These are phyloP conservation scores for Dioscorea cayenensis DNA, from an alignment of 116 monocot genomes.

Conservation along the genomic window DNA sequence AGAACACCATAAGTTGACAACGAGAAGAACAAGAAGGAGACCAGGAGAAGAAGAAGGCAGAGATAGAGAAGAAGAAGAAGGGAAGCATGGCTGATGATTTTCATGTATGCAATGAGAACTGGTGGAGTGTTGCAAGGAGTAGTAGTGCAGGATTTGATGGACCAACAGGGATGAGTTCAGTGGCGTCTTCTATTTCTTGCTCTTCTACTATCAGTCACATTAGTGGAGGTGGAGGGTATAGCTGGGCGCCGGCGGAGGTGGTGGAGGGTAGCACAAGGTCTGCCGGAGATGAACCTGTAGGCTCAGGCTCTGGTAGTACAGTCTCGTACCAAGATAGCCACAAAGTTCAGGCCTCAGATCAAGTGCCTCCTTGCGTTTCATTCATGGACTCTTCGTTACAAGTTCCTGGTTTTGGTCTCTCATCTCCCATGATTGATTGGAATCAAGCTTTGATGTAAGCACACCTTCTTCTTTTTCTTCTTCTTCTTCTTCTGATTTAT, in stretches of 20 bases:
- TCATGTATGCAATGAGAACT: constrained; percentile 34
- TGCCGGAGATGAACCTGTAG: constrained; percentile 24
- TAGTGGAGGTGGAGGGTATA: constrained; percentile 2
- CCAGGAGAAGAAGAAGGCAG: not conserved
- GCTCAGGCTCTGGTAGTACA: constrained; percentile 18
- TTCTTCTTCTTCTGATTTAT: not conserved
- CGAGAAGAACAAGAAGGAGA: not conserved
- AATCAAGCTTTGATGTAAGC: constrained; percentile 43
- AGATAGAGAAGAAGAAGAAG: constrained; percentile 1
- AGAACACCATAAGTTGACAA: not conserved
- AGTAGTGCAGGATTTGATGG: constrained; percentile 19
- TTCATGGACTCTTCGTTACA: constrained; percentile 19
- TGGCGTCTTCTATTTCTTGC: constrained; percentile 26
- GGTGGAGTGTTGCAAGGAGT: constrained; percentile 43
- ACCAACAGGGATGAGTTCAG: constrained; percentile 4
- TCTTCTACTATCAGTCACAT: constrained; percentile 18
- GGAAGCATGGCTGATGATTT: constrained; percentile 58
- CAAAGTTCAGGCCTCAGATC: constrained; percentile 1
- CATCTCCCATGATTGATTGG: constrained; percentile 37
- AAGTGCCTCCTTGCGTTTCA: not conserved
- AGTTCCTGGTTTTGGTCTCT: constrained; percentile 19
- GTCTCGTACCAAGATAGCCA: constrained; percentile 18
- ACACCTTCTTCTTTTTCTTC: not conserved
- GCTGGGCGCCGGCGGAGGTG: constrained; percentile 2
- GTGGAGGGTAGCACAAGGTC: constrained; percentile 18